Evolutionary conservation across 2,329 filamentous ascomycete species (phyloP), one percentile per base, ranked within the genome.

Genomic region (Hymenoscyphus linearis): DNA sequence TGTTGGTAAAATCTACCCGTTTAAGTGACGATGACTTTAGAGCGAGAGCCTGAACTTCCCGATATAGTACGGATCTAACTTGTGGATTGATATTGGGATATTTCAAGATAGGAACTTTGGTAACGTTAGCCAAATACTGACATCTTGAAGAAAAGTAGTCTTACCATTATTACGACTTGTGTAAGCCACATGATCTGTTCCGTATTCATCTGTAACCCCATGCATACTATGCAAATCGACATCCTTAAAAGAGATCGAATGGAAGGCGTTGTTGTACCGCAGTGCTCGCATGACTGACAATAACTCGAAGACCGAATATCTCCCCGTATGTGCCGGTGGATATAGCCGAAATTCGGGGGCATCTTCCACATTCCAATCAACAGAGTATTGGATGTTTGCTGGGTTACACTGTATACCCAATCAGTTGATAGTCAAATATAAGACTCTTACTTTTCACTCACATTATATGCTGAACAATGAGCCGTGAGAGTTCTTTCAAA

Each of bases 181-280:
- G 44, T 80, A 78, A 57, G 84, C 85, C 58, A 89, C 82, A 67
- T 84, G 79, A 68, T 90, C 87, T 9, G 76, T 74, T 0, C 85
- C 87, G 71, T 83, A 80, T 1, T 75, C 69, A 70, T 90, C 87
- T 60, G 80, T 77, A 26, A 86, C 70, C 14, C 82, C 80, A 65
- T 88, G 86, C n/a, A 90, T 73, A 34, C 77, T 75, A 69, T 89
- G 85, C n/a, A 90, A 74, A 64, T 80, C 81, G 54, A 89, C 80
- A 44, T 82, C 81, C 31, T 80, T 81, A 69, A 90, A 90, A 0
- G 87, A 90, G 25, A 90, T 85, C 1, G 85, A 84, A 31, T 77
- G 77, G 71, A 90, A 90, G 0, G 79, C 82, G 68, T 90, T 86
- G 68, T 90, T 90, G 72, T 89, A 90, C 47, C 88, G 82, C 58